Base-by-base conservation (phyloP, 1,139 yeast genomes). In the Magnusiomyces magnusii region DNA sequence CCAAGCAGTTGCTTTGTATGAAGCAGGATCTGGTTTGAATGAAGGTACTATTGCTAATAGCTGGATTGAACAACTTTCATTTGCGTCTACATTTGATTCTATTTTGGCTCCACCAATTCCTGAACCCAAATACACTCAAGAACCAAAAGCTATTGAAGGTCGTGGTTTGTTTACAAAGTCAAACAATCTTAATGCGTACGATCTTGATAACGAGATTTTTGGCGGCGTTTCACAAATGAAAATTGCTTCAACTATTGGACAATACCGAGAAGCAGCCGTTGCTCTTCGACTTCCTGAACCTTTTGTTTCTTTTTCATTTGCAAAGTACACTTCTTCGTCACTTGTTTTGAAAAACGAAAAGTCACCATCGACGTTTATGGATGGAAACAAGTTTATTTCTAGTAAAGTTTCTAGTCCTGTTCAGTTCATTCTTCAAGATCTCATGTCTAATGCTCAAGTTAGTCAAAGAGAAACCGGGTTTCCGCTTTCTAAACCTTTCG, bases 161-260 rank as follows among this genome's bases (percentile, higher is more conserved):
- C 36, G 10, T 31, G 13, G 36, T 13, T 31, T 44, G 3, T 9
- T 7, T 21, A 5, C 24, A 44, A 44, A 21, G 49, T 5, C 49
- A n/a, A n/a, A n/a, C 5, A 42, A 49, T 2, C 58, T 75, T 31
- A 67, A 69, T n/a, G 63, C 72, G 3, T 68, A 69, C 23, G 71
- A 66, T 60, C 74, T 82, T 47, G 86, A 85, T 67, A 77, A 78
- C 17, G 64, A 81, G 17, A 71, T 88, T 41, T 87, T 85, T 68
- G 78, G 82, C 1, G 82, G 80, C 2, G 75, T 61, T 2, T 49
- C 59, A 3, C 54, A 67, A 17, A 60, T 68, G 27, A 60, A 65
- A 41, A 51, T 58, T 9, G 62, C 63, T 21, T 58, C 60, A n/a
- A 52, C 57, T 3, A 57, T 62, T 41, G 63, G 62, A 5, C 64